phyloP scores from a whole-genome alignment of 2,329 filamentous ascomycete genomes.

The Xylariaceae sp. region DNA sequence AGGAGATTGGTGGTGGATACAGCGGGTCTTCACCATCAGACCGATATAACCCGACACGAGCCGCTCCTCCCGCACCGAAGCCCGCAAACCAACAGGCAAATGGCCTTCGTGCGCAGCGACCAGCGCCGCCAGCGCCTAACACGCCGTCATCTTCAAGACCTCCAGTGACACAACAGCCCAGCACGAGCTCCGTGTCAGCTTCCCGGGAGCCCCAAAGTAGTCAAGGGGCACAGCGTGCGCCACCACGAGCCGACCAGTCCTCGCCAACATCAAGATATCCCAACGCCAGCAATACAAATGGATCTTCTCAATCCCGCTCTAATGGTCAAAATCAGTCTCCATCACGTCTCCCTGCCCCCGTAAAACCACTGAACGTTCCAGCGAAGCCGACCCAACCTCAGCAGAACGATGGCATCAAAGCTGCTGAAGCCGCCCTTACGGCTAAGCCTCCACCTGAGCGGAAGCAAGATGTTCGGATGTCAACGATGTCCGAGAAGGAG shows the following conservation, averaged over 20 bases:
- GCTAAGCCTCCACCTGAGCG: conserved; percentile 79
- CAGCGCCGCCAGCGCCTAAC: conserved; percentile 74
- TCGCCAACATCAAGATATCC: conserved; percentile 62
- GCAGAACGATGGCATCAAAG: conserved; percentile 76
- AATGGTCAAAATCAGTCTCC: conserved; percentile 53
- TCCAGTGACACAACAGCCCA: conserved; percentile 56
- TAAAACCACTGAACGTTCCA: conserved; percentile 81
- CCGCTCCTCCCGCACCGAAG: conserved; percentile 81
- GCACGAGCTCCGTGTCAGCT: conserved; percentile 50
- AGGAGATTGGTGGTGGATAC: conserved; percentile 75
- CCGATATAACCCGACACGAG: conserved; percentile 84
- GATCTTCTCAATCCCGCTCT: conserved; percentile 54
- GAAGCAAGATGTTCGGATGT: conserved; percentile 96
- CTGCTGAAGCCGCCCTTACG: conserved; percentile 86
- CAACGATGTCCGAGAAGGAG: conserved; percentile 94
- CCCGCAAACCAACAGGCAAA: conserved; percentile 59
- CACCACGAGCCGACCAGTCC: conserved; percentile 54
- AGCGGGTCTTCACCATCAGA: conserved; percentile 55
- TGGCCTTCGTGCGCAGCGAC: conserved; percentile 73
- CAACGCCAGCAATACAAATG: conserved; percentile 61
- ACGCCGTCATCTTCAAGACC: conserved; percentile 52
- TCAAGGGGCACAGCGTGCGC: conserved; percentile 49
- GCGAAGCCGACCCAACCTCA: conserved; percentile 63
- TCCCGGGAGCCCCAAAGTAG: conserved; percentile 46
- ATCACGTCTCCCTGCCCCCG: conserved; percentile 64